Evolutionary conservation across 805 yeast species (phyloP).

Genomic region (Scheffersomyces amazonensis): DNA sequence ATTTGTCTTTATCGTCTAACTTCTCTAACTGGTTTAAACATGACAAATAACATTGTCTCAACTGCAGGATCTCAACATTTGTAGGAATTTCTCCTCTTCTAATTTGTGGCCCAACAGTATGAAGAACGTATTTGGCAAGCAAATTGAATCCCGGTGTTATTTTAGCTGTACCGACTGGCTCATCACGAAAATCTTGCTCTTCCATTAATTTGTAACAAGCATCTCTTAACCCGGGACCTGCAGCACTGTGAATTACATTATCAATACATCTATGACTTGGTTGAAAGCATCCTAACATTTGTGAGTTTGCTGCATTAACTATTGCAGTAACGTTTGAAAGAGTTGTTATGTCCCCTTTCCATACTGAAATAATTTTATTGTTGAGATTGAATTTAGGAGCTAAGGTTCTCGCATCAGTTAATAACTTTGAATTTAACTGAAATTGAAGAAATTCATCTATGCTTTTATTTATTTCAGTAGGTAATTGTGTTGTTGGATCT

Average conservation of each 20-base stretch:
- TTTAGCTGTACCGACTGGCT: slow-evolving; percentile 1
- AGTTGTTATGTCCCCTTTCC: slow-evolving; percentile 5
- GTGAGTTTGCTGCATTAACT: slow-evolving; percentile 5
- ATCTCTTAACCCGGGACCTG: slow-evolving; percentile 4
- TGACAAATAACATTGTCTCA: slow-evolving; percentile 1
- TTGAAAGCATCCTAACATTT: slow-evolving; percentile 5
- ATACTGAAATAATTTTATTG: slow-evolving; percentile 1
- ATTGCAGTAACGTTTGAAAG: slow-evolving; percentile 2
- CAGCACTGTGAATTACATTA: slow-evolving; percentile 3
- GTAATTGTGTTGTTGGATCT: not conserved
- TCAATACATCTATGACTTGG: slow-evolving; percentile 6
- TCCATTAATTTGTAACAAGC: slow-evolving; percentile 2
- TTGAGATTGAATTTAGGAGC: not conserved
- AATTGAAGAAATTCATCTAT: slow-evolving; percentile 1
- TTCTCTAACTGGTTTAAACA: slow-evolving; percentile 2
- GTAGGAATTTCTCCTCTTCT: not conserved
- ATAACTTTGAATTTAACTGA: not conserved
- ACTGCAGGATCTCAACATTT: not conserved
- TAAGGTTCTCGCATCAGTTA: not conserved
- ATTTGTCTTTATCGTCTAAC: not conserved
- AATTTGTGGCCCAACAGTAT: slow-evolving; percentile 5
- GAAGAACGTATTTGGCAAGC: slow-evolving; percentile 1
- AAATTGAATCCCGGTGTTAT: slow-evolving; percentile 3
- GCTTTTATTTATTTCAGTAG: not conserved
- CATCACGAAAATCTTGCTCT: slow-evolving; percentile 1